Base-by-base conservation (phyloP, 768 basidiomycete species). In the Flagelloscypha sp. region DNA sequence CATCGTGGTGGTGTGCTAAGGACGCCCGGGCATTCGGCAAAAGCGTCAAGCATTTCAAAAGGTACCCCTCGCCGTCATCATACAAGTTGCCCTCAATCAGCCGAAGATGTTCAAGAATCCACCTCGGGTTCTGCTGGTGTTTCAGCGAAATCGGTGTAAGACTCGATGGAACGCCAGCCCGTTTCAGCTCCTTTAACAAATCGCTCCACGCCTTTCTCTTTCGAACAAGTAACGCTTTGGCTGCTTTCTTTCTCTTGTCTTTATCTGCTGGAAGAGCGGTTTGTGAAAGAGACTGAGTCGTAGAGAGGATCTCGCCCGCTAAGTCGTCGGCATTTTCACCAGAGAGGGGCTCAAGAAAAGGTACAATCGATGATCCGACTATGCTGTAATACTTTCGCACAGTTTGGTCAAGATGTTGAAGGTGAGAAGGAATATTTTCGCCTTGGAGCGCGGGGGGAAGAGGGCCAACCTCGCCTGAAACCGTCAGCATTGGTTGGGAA, bases 141-240 rank as follows among this genome's bases (percentile, higher is more conserved):
- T 58, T 61, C 3, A 88, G 65, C 17, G 80, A 52, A 16, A 84
- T 82, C 1, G 86, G 72, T 49, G 81, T 84, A 33, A 87, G 59
- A 35, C 74, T 83, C 25, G 65, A 57, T 0, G 87, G 65, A 35
- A 97, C 67, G 13, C 95, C 95, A 13, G 74, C 64, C 2, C 73
- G 70, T 53, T 86, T 86, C 35, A 95, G 62, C 50, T 92, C 89
- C 56, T 90, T 94, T 43, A 95, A 63, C 13, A 95, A 65, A 52
- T 98, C 92, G 18, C 83, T 79, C 74, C 82, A 89, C 1, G 92
- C 92, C 50, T 86, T 87, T 42, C 84, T 67, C 62, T 98, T 99
- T 31, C 87, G 74, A 3, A 74, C 72, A 25, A 84, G 64, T 7
- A 97, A 58, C 15, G 78, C 74, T 53, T 92, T 93, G 35, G 59